phyloP scores from a whole-genome alignment of 805 yeast genomes.

The Candida quercuum region DNA sequence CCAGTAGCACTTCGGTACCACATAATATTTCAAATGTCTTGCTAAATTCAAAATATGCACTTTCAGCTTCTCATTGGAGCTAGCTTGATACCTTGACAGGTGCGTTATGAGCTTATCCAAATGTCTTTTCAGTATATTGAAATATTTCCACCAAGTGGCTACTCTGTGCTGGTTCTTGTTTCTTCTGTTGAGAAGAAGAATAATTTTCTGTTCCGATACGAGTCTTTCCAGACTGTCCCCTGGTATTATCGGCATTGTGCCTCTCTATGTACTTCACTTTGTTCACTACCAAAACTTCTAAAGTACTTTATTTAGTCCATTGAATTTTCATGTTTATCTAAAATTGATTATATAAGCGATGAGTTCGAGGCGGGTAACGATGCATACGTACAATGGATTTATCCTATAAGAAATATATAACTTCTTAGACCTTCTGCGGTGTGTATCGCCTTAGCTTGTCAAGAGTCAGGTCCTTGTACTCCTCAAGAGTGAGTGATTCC shows the following conservation, averaged over 20 bases:
- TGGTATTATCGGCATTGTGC: neutral
- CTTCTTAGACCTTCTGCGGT: neutral
- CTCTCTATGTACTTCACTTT: neutral
- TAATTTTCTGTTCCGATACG: constrained; percentile 20
- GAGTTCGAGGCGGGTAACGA: too few relatives aligned
- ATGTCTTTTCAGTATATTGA: constrained; percentile 58
- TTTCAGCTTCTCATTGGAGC: constrained; percentile 2
- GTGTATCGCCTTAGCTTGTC: constrained; percentile 3
- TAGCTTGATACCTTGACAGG: constrained; percentile 2
- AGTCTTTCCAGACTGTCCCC: neutral
- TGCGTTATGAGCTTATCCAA: constrained; percentile 35
- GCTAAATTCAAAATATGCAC: constrained; percentile 13
- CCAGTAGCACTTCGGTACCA: constrained; percentile 46
- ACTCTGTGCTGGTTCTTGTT: constrained; percentile 72
- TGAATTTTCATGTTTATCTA: too few relatives aligned
- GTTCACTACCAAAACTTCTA: neutral
- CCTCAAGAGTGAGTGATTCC: constrained; percentile 11
- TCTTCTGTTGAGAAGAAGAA: constrained; percentile 64
- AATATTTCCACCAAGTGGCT: constrained; percentile 71
- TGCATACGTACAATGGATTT: too few relatives aligned
- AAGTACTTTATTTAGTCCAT: neutral
- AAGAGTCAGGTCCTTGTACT: constrained; percentile 13
- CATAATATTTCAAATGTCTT: constrained; percentile 28
- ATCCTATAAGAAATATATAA: too few relatives aligned
- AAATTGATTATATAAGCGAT: neutral